phyloP scores from a whole-genome alignment of 768 basidiomycete genomes.

The Crassisporium funariophilum region DNA sequence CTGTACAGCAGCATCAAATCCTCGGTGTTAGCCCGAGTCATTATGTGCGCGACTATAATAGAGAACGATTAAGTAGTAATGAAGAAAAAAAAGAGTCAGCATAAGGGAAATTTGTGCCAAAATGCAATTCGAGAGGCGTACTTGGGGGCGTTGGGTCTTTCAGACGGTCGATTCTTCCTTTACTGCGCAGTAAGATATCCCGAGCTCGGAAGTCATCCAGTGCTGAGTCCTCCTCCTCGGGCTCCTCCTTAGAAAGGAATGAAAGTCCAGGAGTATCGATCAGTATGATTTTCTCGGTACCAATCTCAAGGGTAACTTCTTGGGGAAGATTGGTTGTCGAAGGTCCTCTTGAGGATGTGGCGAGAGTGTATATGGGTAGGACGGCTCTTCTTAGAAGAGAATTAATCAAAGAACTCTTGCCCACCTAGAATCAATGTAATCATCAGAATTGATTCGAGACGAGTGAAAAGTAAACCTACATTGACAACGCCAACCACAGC shows the following conservation, averaged over 20 bases:
- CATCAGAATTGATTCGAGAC: constrained; percentile 1
- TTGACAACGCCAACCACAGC: constrained; percentile 86
- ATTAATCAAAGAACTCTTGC: constrained; percentile 87
- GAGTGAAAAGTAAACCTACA: constrained; percentile 43
- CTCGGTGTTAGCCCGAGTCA: constrained; percentile 67
- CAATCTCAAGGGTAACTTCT: constrained; percentile 54
- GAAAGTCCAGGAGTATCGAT: constrained; percentile 91
- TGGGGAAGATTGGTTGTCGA: constrained; percentile 75
- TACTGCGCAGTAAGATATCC: constrained; percentile 78
- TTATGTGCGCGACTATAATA: constrained; percentile 62
- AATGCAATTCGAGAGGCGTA: constrained; percentile 36
- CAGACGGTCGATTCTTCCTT: constrained; percentile 81
- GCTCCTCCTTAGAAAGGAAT: constrained; percentile 45
- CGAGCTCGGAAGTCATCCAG: constrained; percentile 47
- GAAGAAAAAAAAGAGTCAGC: constrained; percentile 6
- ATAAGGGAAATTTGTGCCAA: constrained; percentile 2
- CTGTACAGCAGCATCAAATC: constrained; percentile 91
- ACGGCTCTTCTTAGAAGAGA: constrained; percentile 58
- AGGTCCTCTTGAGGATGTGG: constrained; percentile 54
- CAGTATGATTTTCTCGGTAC: constrained; percentile 56
- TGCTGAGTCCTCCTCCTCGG: constrained; percentile 31
- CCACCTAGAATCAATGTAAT: constrained; percentile 46
- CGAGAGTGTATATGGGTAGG: constrained; percentile 61
- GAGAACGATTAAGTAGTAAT: constrained; percentile 11
- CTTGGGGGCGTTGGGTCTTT: constrained; percentile 77